phyloP scores from a whole-genome alignment of 192 early-diverging fungal genomes.

The Spizellomyces punctatus region DNA sequence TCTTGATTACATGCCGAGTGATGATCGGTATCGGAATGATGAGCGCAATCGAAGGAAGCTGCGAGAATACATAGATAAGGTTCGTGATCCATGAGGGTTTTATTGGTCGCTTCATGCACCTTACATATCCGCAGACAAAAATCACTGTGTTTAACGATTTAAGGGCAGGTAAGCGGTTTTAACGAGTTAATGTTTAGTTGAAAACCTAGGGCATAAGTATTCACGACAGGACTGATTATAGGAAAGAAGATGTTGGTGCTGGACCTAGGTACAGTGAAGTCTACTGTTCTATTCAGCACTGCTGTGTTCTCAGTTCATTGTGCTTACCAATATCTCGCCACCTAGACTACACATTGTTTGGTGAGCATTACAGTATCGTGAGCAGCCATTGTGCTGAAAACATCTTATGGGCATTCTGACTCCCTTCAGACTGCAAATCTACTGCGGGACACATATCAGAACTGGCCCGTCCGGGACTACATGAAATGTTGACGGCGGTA shows the following conservation, averaged over 20 bases:
- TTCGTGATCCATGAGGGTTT: neutral
- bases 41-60: constrained; percentile 49
- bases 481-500: constrained; percentile 51
- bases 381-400: neutral
- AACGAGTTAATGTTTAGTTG: neutral
- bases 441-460: constrained; percentile 58
- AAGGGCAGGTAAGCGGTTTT: constrained; percentile 33
- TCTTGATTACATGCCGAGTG: constrained; percentile 47
- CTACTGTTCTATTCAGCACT: neutral
- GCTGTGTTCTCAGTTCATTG: neutral
- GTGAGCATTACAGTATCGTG: neutral
- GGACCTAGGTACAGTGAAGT: constrained; percentile 49
- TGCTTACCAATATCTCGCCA: neutral
- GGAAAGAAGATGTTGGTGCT: constrained; percentile 68
- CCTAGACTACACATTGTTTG: constrained; percentile 70
- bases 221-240: neutral
- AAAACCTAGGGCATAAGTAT: neutral
- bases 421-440: constrained; percentile 60
- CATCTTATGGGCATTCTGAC: neutral
- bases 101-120: neutral
- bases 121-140: constrained; percentile 39
- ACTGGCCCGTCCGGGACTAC: constrained; percentile 48
- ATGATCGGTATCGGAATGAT: constrained; percentile 43
- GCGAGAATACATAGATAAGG: constrained; percentile 47
- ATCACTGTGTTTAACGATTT: constrained; percentile 57